A percentile compares a stretch with the other conserved stretches of the same genome.
Evolutionary conservation across 78 protist genomes (phyloP).

Genomic region (Dictyostelium firmibasis): DNA sequence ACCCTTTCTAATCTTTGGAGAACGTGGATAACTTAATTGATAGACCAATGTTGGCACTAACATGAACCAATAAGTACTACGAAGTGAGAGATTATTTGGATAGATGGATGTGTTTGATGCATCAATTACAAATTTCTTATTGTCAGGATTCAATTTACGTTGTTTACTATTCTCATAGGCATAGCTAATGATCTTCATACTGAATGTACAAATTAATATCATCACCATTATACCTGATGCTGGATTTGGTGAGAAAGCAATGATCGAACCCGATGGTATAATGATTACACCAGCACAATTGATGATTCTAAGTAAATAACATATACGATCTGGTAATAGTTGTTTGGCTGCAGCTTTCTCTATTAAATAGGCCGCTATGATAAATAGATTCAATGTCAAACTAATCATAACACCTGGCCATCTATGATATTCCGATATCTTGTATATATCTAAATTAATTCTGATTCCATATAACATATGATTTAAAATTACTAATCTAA

Average conservation of each 20-base stretch:
- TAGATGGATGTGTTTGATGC: background rate
- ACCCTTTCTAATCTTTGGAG: conserved; percentile 39
- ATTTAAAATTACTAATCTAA: conserved; percentile 76
- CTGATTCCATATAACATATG: conserved; percentile 75
- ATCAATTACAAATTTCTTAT: background rate
- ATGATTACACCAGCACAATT: conserved; percentile 26
- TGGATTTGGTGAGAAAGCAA: conserved; percentile 42
- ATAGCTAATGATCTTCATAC: conserved; percentile 37
- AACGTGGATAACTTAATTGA: conserved; percentile 72
- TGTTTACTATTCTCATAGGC: conserved; percentile 64
- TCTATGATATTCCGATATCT: conserved; percentile 74
- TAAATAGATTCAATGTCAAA: conserved; percentile 33
- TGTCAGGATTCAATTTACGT: conserved; percentile 49
- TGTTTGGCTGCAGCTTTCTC: conserved; percentile 20
- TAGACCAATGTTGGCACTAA: conserved; percentile 72
- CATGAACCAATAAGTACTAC: conserved; percentile 62
- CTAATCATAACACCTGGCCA: conserved; percentile 78
- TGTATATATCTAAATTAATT: conserved; percentile 52
- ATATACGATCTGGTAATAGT: background rate
- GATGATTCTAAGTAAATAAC: conserved; percentile 13
- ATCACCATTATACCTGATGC: conserved; percentile 65
- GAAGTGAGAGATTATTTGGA: conserved; percentile 59
- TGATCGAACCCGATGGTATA: background rate
- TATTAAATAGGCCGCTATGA: conserved; percentile 17
- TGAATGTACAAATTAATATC: conserved; percentile 32